Evolutionary conservation across 2,329 filamentous ascomycete genomes (phyloP).

Genomic region (Exserohilum rostratum): DNA sequence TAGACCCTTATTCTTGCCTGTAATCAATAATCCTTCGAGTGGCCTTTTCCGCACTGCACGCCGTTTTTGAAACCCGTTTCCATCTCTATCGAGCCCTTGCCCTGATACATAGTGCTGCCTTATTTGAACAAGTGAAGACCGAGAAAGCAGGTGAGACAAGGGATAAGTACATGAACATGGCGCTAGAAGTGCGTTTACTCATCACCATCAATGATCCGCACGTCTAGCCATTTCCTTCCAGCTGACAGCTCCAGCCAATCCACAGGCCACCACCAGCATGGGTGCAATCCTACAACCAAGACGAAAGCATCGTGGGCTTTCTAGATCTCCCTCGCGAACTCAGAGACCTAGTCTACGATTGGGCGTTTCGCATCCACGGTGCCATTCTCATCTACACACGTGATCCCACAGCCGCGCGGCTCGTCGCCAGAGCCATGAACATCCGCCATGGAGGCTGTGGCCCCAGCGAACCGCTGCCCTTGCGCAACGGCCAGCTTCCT

Average conservation of each 20-base stretch:
- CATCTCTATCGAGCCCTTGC: background rate
- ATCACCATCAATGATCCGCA: background rate
- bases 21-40: background rate
- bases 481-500: conserved; percentile 22
- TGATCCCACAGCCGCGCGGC: conserved; percentile 19
- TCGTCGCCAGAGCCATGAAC: conserved; percentile 25
- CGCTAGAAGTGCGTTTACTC: background rate
- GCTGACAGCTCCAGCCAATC: background rate
- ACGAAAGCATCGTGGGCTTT: conserved; percentile 23
- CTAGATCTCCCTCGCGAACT: conserved; percentile 43
- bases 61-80: background rate
- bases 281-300: background rate
- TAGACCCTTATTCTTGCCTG: background rate
- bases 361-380: conserved; percentile 30
- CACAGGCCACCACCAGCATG: background rate
- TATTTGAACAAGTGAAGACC: background rate
- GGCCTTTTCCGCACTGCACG: background rate
- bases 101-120: background rate
- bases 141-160: background rate
- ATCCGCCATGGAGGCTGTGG: conserved; percentile 34
- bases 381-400: conserved; percentile 37
- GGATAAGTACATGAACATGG: background rate
- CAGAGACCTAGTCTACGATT: conserved; percentile 34
- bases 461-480: conserved; percentile 27
- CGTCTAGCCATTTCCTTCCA: background rate